These are phyloP conservation scores for Dalbergia oliveri DNA, from an alignment of 306 rosid genomes.

Conservation along the genomic window DNA sequence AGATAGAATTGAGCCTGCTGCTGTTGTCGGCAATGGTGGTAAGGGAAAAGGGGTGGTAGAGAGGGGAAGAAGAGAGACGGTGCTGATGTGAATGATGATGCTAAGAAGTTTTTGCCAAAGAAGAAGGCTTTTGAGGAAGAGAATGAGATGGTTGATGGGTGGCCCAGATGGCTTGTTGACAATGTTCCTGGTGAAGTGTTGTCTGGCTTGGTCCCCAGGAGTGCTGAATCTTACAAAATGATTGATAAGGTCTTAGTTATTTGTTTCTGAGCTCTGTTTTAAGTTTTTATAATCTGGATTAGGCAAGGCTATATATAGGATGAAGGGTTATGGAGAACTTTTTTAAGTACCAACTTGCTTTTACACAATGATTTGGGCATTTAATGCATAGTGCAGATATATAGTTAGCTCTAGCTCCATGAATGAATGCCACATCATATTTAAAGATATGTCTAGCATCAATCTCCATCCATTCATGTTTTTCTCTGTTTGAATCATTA, in stretches of 20 bases:
- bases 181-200: conserved; percentile 52
- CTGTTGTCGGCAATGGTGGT: conserved; percentile 36
- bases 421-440: not conserved
- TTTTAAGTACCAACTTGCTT: not conserved
- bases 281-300: conserved; percentile 11
- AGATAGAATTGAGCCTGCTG: conserved; percentile 27
- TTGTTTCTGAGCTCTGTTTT: not conserved
- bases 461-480: conserved; percentile 5
- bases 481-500: conserved; percentile 27
- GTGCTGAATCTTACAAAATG: conserved; percentile 82
- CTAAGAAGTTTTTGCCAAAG: conserved; percentile 36
- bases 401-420: not conserved
- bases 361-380: conserved; percentile 24
- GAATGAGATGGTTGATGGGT: conserved; percentile 48
- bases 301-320: not conserved
- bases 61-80: conserved; percentile 49
- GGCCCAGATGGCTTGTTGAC: conserved; percentile 58
- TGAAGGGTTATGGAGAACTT: not conserved
- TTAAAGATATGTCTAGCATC: not conserved
- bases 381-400: not conserved
- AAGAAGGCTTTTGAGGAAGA: conserved; percentile 50
- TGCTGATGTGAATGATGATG: conserved; percentile 22
- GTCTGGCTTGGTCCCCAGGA: conserved; percentile 72
- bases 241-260: conserved; percentile 67
- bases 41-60: conserved; percentile 23